These are phyloP conservation scores for Leishmania martiniquensis DNA, from an alignment of 208 protist species.

Conservation along the genomic window DNA sequence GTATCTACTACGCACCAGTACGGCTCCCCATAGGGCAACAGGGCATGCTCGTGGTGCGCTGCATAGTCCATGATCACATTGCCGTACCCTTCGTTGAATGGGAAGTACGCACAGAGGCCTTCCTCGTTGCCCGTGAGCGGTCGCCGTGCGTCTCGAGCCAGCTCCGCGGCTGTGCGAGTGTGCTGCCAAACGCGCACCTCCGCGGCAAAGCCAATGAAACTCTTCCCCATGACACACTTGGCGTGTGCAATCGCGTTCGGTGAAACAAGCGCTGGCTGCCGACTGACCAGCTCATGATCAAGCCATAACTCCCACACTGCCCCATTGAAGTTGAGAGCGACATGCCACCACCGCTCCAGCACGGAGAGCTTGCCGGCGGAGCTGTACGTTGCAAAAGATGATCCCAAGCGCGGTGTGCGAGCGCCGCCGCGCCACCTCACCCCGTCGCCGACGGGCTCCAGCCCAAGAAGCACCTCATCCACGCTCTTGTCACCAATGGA, in stretches of 20 bases:
- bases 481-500: slow-evolving; percentile 84
- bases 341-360: slow-evolving; percentile 84
- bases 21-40: slow-evolving; percentile 52
- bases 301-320: slow-evolving; percentile 84
- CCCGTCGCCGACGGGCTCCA: slow-evolving; percentile 67
- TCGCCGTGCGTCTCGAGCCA: slow-evolving; percentile 70
- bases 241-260: slow-evolving; percentile 62
- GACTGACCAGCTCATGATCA: slow-evolving; percentile 57
- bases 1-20: slow-evolving; percentile 59
- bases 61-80: slow-evolving; percentile 82
- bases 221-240: slow-evolving; percentile 74
- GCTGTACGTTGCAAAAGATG: slow-evolving; percentile 70
- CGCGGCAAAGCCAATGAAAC: slow-evolving; percentile 74
- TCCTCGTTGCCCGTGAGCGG: slow-evolving; percentile 61
- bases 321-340: slow-evolving; percentile 90
- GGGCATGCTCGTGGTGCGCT: slow-evolving; percentile 48
- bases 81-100: slow-evolving; percentile 78
- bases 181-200: slow-evolving; percentile 88
- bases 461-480: slow-evolving; percentile 84
- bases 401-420: slow-evolving; percentile 76
- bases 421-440: slow-evolving; percentile 80
- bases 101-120: slow-evolving; percentile 73
- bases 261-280: slow-evolving; percentile 53
- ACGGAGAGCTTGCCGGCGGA: slow-evolving; percentile 45
- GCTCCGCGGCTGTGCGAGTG: slow-evolving; percentile 53